Evolutionary conservation across 306 rosid species (phyloP).

Genomic region (Mimosa pudica): DNA sequence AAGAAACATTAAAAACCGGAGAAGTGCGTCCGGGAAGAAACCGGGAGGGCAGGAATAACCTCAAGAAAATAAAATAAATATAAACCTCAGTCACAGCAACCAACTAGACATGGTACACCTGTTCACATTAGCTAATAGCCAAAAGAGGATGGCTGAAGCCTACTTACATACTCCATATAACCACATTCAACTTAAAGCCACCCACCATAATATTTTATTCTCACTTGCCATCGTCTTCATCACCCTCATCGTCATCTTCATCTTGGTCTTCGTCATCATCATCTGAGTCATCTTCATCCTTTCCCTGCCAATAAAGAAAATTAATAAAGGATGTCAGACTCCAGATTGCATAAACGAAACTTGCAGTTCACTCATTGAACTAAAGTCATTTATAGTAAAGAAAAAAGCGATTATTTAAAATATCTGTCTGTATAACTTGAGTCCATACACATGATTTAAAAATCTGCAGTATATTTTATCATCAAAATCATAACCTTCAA

Average conservation of each 20-base stretch:
- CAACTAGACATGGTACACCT: slow-evolving; percentile 30
- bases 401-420: background rate
- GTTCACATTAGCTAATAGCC: slow-evolving; percentile 40
- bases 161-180: slow-evolving; percentile 56
- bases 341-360: background rate
- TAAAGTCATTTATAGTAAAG: background rate
- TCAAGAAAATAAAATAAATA: slow-evolving; percentile 29
- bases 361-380: background rate
- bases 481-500: too few relatives aligned
- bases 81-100: slow-evolving; percentile 33
- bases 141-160: slow-evolving; percentile 34
- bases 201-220: slow-evolving; percentile 33
- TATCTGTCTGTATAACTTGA: background rate
- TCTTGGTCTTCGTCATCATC: slow-evolving; percentile 66
- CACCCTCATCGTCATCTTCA: slow-evolving; percentile 56
- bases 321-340: background rate
- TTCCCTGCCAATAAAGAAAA: slow-evolving; percentile 50
- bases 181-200: slow-evolving; percentile 23
- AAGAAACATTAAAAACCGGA: slow-evolving; percentile 17
- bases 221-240: slow-evolving; percentile 68
- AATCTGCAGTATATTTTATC: too few relatives aligned
- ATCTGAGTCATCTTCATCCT: slow-evolving; percentile 67
- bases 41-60: slow-evolving; percentile 41
- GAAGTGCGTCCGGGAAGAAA: slow-evolving; percentile 36
- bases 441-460: background rate